Conservation (phyloP, 371 early-diverging fungal species). For the Rhizomucor pusillus region DNA sequence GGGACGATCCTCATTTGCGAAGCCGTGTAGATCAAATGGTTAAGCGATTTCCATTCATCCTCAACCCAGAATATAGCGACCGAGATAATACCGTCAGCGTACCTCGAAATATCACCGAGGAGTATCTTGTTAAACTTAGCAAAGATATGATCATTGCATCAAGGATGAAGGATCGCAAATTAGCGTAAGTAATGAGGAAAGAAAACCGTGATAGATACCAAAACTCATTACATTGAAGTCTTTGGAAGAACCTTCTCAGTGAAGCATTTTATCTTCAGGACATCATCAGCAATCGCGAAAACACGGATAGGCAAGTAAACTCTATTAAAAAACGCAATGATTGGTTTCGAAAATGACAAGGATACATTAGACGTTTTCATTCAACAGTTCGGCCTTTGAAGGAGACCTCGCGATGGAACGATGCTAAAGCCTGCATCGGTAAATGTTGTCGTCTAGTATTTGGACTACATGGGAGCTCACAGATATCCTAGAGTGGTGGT, state of each 20-base stretch:
- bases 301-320: constrained; percentile 49
- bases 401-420: constrained; percentile 10
- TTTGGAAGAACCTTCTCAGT: constrained; percentile 62
- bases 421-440: constrained; percentile 15
- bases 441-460: not conserved
- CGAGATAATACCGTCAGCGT: constrained; percentile 28
- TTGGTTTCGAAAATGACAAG: not conserved
- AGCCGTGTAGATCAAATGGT: constrained; percentile 56
- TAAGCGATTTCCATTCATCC: constrained; percentile 46
- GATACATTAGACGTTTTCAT: constrained; percentile 36
- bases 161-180: constrained; percentile 59
- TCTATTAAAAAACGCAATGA: no score
- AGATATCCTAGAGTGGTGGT: constrained; percentile 69
- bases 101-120: constrained; percentile 52
- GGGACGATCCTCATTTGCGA: constrained; percentile 41
- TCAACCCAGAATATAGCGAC: constrained; percentile 25
- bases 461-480: not conserved
- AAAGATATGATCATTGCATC: constrained; percentile 56
- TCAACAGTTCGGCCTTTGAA: constrained; percentile 40
- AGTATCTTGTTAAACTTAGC: constrained; percentile 53
- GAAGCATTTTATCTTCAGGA: constrained; percentile 76
- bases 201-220: not conserved
- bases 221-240: constrained; percentile 23
- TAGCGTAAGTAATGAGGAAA: constrained; percentile 51
- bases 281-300: constrained; percentile 62